Evolutionary conservation across 164 flowering plant genomes (phyloP).

Genomic region (Tinospora cordifolia): DNA sequence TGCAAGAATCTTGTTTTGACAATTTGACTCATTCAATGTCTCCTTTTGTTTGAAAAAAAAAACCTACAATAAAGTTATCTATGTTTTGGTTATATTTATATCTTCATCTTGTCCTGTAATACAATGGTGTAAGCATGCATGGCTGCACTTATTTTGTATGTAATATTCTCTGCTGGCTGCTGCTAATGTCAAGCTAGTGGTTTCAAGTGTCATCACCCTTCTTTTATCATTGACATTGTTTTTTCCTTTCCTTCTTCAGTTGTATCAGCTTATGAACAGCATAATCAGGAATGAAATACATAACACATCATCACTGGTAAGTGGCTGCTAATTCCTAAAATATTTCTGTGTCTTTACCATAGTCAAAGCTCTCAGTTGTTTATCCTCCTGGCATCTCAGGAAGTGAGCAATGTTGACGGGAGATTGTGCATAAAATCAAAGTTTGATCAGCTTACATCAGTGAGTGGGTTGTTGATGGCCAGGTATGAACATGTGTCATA

Average conservation of each 20-base stretch:
- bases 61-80: too few relatives aligned
- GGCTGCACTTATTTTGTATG: background rate
- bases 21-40: background rate
- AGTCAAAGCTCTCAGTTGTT: constrained; percentile 5
- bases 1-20: background rate
- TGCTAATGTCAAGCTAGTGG: background rate
- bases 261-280: constrained; percentile 63
- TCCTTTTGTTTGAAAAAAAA: too few relatives aligned
- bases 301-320: constrained; percentile 54
- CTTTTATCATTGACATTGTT: background rate
- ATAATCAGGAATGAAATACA: constrained; percentile 44
- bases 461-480: constrained; percentile 66
- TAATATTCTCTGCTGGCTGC: background rate
- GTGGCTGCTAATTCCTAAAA: constrained; percentile 2
- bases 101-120: too few relatives aligned
- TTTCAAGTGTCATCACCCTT: background rate
- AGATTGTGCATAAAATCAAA: constrained; percentile 72
- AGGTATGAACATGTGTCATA: constrained; percentile 37
- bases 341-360: constrained; percentile 11
- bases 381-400: constrained; percentile 34
- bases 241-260: constrained; percentile 37
- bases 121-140: background rate
- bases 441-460: constrained; percentile 28
- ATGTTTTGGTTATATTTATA: too few relatives aligned
- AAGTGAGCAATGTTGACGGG: constrained; percentile 65